A percentile compares a stretch with the other conserved stretches of the same genome.
These are phyloP conservation scores for Selaginella tamariscina DNA, from an alignment of 75 land plant genomes.

Conservation along the genomic window DNA sequence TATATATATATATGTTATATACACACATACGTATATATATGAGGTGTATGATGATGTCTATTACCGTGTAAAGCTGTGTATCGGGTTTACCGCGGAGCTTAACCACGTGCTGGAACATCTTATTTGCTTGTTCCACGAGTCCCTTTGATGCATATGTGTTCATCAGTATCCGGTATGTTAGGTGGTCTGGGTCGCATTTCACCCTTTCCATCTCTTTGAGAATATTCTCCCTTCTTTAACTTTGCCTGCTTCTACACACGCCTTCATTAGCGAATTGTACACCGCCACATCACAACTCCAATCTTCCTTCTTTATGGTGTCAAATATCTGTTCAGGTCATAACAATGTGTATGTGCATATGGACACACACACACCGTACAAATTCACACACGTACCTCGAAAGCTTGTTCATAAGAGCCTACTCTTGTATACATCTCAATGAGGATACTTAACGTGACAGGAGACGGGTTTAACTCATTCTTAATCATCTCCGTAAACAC, in stretches of 20 bases:
- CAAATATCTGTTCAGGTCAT: no score
- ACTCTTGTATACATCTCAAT: conserved; percentile 64
- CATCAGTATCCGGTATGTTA: conserved; percentile 66
- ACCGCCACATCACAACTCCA: conserved; percentile 58
- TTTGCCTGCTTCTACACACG: conserved; percentile 74
- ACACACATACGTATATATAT: no score
- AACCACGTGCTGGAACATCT: conserved; percentile 45
- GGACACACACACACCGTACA: no score
- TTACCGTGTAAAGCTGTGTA: conserved; percentile 52
- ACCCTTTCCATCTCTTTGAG: conserved; percentile 58
- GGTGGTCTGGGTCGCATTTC: conserved; percentile 44
- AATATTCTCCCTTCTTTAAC: conserved; percentile 52
- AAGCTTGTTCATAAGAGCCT: conserved; percentile 53
- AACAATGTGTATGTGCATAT: no score
- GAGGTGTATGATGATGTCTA: no score
- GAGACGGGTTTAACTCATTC: conserved; percentile 51
- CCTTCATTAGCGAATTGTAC: conserved; percentile 67
- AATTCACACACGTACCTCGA: no score
- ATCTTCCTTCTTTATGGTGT: conserved; percentile 34
- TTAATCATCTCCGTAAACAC: conserved; percentile 60
- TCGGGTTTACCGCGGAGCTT: conserved; percentile 34
- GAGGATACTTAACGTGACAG: conserved; percentile 59
- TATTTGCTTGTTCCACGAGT: conserved; percentile 43
- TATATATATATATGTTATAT: no score
- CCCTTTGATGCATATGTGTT: conserved; percentile 59